Evolutionary conservation across 345 rosid species (phyloP).

Genomic region (Arabidopsis arenosa): DNA sequence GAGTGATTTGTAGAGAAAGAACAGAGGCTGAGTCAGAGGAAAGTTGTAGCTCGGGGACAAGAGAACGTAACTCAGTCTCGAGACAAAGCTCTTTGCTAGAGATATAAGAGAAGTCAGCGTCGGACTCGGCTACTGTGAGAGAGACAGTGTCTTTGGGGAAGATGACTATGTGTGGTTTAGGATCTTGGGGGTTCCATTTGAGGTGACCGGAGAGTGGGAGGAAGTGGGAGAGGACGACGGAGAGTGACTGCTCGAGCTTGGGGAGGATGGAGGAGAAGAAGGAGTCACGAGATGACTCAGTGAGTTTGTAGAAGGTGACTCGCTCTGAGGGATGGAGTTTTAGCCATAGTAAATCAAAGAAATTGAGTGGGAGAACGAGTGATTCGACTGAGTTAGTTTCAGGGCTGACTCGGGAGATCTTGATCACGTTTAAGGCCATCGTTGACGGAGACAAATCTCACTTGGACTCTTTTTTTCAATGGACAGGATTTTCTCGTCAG

Average conservation of each 20-base stretch:
- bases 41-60: neutral
- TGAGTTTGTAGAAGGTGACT: constrained; percentile 41
- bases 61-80: neutral
- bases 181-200: neutral
- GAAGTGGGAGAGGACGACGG: constrained; percentile 38
- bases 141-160: neutral
- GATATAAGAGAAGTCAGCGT: neutral
- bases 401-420: constrained; percentile 33
- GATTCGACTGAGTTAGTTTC: constrained; percentile 8
- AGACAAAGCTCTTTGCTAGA: neutral
- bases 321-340: constrained; percentile 22
- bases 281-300: neutral
- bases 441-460: neutral
- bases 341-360: constrained; percentile 39
- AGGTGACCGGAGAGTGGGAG: constrained; percentile 37
- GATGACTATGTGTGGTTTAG: neutral
- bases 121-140: neutral
- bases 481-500: too few relatives aligned
- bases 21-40: neutral
- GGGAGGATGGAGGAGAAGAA: constrained; percentile 41
- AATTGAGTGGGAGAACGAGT: constrained; percentile 38
- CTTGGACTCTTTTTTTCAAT: too few relatives aligned
- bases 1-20: neutral
- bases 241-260: constrained; percentile 39
- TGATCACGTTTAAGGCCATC: constrained; percentile 16